Evolutionary conservation across 306 rosid species (phyloP), one percentile per base, ranked within the genome.

Genomic region (Cicer yamashitae): DNA sequence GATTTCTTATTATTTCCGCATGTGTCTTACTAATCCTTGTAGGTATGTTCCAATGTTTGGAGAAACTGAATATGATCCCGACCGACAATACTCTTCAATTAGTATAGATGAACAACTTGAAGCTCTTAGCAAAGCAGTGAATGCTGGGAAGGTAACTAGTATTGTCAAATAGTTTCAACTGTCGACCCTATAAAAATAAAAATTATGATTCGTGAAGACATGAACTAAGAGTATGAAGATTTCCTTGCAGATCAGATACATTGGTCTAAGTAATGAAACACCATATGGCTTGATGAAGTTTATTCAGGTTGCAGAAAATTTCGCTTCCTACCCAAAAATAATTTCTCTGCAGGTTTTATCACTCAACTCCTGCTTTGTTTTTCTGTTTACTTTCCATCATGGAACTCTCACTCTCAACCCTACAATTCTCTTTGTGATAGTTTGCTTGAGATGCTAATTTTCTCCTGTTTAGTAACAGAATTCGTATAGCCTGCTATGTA

Each of bases 41-140:
- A 94, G 97, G 43, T 86, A 91, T 83, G 90, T 90, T 81, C 98
- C 96, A 62, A 91, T 91, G 98, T 91, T 94, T 82, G 94, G 96
- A 81, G 93, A 91, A 84, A 91, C 83, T 3, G 96, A 91, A 63
- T 94, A 91, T 75, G 94, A 91, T 78, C 93, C 96, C 5, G 75
- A 47, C 63, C 83, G 71, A 40, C 96, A 90, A 68, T 90, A 88
- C 71, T 11, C 57, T 78, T 85, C 96, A 2, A 67, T 94, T 82
- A 64, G 90, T 75, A 75, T 91, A 71, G 89, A 89, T 65, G 97
- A 87, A 77, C 97, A 91, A 80, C 89, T 94, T 79, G 90, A 85
- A 73, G 89, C 93, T 69, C 89, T 91, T 74, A 81, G 89, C 60
- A 78, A 53, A 77, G 93, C 94, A 37, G 86, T 87, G 79, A 79